phyloP scores from a whole-genome alignment of 2,329 filamentous ascomycete genomes.

The Elsinoe fawcettii region DNA sequence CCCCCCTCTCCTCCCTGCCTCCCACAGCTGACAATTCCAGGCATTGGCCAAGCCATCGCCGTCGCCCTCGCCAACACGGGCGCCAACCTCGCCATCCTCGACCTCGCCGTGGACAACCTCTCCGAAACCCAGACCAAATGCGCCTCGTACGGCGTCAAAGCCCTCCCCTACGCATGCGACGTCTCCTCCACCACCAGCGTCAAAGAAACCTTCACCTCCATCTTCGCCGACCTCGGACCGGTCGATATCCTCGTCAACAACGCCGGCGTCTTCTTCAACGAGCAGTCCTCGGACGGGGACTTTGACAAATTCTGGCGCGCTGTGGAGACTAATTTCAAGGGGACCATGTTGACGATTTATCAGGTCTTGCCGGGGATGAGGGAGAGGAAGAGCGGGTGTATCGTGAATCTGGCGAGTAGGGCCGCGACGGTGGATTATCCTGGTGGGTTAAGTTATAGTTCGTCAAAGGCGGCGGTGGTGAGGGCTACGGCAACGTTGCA shows the following conservation, averaged over 20 bases:
- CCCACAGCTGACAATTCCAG: background rate
- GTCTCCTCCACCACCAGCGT: background rate
- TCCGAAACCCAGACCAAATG: conserved; percentile 1
- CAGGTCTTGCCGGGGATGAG: conserved; percentile 4
- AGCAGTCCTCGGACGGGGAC: conserved; percentile 3
- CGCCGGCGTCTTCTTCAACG: conserved; percentile 11
- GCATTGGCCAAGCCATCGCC: conserved; percentile 10
- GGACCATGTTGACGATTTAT: conserved; percentile 3
- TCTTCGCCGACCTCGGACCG: background rate
- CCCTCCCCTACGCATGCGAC: background rate
- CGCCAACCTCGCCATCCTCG: conserved; percentile 2
- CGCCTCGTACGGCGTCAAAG: background rate
- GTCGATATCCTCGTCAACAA: conserved; percentile 15
- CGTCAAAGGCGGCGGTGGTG: conserved; percentile 3
- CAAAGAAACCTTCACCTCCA: background rate
- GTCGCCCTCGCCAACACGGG: conserved; percentile 4
- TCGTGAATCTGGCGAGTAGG: background rate
- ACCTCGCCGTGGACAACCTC: background rate
- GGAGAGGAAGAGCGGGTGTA: conserved; percentile 9
- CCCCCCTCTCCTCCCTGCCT: background rate
- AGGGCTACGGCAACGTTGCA: conserved; percentile 6
- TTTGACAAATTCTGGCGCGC: conserved; percentile 13
- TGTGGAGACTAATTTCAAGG: conserved; percentile 10
- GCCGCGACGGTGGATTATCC: conserved; percentile 9
- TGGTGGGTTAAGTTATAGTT: conserved; percentile 5